A percentile compares a stretch with the other conserved stretches of the same genome.
These are phyloP conservation scores for Conticribra weissflogii DNA, from an alignment of 108 stramenopile species.

Conservation along the genomic window DNA sequence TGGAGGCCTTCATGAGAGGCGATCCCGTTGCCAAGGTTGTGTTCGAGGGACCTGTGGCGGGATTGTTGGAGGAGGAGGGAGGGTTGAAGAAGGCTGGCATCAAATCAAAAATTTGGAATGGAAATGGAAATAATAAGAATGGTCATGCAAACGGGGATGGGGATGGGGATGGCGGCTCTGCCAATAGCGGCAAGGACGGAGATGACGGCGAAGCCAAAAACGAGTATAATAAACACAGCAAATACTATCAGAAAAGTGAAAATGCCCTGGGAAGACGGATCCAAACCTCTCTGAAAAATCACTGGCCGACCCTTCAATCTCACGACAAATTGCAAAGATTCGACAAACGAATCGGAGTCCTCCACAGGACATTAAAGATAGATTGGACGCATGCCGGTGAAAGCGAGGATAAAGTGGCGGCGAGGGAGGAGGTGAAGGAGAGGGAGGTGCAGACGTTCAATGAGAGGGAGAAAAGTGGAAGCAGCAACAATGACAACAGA, in stretches of 20 bases:
- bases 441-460: background rate
- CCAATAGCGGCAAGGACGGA: too few species aligned
- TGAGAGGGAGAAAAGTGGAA: conserved; percentile 1
- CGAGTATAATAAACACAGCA: too few species aligned
- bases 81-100: background rate
- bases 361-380: conserved; percentile 9
- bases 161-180: too few species aligned
- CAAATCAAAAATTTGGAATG: too few species aligned
- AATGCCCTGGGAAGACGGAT: conserved; percentile 30
- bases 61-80: conserved; percentile 2
- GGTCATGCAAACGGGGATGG: too few species aligned
- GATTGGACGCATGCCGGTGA: conserved; percentile 52
- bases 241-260: too few species aligned
- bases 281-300: background rate
- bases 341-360: conserved; percentile 13
- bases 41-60: conserved; percentile 43
- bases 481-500: too few species aligned
- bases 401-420: conserved; percentile 17
- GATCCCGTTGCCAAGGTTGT: background rate
- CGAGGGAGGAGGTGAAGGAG: background rate
- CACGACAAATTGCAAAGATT: conserved; percentile 1
- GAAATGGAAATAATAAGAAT: too few species aligned
- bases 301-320: conserved; percentile 11
- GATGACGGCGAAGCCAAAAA: too few species aligned
- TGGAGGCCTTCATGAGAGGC: conserved; percentile 24